phyloP scores from a whole-genome alignment of 2,329 filamentous ascomycete species.

The Coniella vitis region DNA sequence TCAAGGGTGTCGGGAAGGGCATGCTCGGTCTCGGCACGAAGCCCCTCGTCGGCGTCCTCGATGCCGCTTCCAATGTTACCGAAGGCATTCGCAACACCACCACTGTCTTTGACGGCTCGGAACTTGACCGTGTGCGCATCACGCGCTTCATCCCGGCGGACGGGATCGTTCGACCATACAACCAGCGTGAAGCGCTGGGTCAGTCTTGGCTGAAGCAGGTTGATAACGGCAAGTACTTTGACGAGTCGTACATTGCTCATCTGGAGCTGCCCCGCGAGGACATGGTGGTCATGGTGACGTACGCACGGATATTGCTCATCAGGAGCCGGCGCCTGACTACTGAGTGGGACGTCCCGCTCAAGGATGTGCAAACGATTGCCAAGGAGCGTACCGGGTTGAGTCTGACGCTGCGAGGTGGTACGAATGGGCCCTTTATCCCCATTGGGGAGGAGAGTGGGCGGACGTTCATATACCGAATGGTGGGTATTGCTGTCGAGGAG shows the following conservation, averaged over 20 bases:
- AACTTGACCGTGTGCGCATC: slow-evolving; percentile 89
- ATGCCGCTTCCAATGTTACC: slow-evolving; percentile 92
- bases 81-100: slow-evolving; percentile 98
- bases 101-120: slow-evolving; percentile 92
- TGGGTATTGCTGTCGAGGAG: slow-evolving; percentile 59
- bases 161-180: slow-evolving; percentile 90
- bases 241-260: slow-evolving; percentile 95
- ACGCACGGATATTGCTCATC: slow-evolving; percentile 81
- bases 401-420: slow-evolving; percentile 79
- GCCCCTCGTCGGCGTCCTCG: slow-evolving; percentile 91
- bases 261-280: slow-evolving; percentile 85
- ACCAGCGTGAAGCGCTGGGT: slow-evolving; percentile 86
- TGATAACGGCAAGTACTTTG: slow-evolving; percentile 96
- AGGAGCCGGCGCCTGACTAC: slow-evolving; percentile 76
- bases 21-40: slow-evolving; percentile 93
- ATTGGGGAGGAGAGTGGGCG: slow-evolving; percentile 77
- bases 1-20: slow-evolving; percentile 96
- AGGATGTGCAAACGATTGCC: slow-evolving; percentile 92
- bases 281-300: slow-evolving; percentile 85
- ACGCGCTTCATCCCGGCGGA: slow-evolving; percentile 88
- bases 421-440: slow-evolving; percentile 90
- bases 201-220: slow-evolving; percentile 99
- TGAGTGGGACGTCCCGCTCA: slow-evolving; percentile 94
- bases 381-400: slow-evolving; percentile 95
- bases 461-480: slow-evolving; percentile 57